Evolutionary conservation across 169 alveolate genomes (phyloP).

Genomic region (Babesia ovis): DNA sequence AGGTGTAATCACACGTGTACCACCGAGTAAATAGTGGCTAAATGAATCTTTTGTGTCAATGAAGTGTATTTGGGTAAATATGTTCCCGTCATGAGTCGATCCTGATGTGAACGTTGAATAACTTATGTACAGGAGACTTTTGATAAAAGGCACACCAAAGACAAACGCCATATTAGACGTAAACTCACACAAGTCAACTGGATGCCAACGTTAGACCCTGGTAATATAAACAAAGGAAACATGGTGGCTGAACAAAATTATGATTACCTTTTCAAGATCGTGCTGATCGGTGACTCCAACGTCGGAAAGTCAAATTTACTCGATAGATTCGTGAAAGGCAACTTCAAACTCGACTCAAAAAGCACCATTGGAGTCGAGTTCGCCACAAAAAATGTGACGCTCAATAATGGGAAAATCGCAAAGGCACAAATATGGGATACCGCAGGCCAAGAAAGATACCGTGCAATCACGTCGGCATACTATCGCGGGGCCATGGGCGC

Average conservation of each 20-base stretch:
- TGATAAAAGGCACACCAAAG: background rate
- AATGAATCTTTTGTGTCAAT: too few species aligned
- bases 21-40: too few species aligned
- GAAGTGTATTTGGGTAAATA: background rate
- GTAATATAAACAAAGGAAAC: background rate
- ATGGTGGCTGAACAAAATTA: constrained; percentile 61
- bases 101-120: background rate
- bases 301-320: constrained; percentile 93
- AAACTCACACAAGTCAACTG: background rate
- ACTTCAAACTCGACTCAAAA: constrained; percentile 92
- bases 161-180: background rate
- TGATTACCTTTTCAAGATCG: constrained; percentile 74
- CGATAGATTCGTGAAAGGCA: constrained; percentile 91
- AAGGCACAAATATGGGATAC: constrained; percentile 99
- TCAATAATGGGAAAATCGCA: constrained; percentile 88
- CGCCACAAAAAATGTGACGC: constrained; percentile 89
- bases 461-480: constrained; percentile 98
- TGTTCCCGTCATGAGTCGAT: background rate
- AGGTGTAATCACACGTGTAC: too few species aligned
- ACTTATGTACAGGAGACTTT: background rate
- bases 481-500: constrained; percentile 99
- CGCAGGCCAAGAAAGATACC: constrained; percentile 99
- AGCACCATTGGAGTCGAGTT: constrained; percentile 99
- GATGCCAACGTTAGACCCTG: background rate
- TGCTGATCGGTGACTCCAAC: constrained; percentile 92